Conservation (phyloP, 2,329 filamentous ascomycete species). For the Drechslerella coelobrocha region DNA sequence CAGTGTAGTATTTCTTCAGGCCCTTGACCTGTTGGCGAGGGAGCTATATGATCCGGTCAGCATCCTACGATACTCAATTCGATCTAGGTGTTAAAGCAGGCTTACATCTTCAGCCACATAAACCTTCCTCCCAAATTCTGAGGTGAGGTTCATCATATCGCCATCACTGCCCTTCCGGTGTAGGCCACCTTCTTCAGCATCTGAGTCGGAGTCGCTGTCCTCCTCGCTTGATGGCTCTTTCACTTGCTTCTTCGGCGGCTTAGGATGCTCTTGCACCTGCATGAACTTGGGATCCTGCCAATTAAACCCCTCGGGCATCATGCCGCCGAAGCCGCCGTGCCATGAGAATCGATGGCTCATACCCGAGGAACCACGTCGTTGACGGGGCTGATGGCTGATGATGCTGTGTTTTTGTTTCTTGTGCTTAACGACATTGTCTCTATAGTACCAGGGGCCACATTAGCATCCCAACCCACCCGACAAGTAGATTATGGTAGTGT, state of each 20-base stretch:
- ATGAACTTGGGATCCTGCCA: constrained; percentile 45
- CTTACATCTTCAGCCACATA: constrained; percentile 50
- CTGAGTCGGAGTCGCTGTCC: constrained; percentile 33
- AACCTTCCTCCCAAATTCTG: constrained; percentile 47
- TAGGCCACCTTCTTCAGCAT: not conserved
- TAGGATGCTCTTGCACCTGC: constrained; percentile 41
- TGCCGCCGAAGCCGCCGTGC: constrained; percentile 35
- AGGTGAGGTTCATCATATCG: constrained; percentile 48
- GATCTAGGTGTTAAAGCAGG: not conserved
- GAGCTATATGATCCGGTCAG: constrained; percentile 21
- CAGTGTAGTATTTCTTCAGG: constrained; percentile 49
- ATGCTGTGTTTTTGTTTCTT: constrained; percentile 54
- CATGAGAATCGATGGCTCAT: constrained; percentile 48
- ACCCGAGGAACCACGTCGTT: constrained; percentile 33
- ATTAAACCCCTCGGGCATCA: constrained; percentile 42
- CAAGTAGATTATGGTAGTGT: too few species aligned
- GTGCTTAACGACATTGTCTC: constrained; percentile 55
- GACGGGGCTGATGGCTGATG: constrained; percentile 45
- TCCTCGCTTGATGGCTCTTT: constrained; percentile 35
- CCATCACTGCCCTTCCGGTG: constrained; percentile 41
- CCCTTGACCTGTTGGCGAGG: constrained; percentile 47
- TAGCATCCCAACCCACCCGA: too few species aligned
- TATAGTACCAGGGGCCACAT: constrained; percentile 16
- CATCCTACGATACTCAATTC: too few species aligned
- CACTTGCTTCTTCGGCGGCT: constrained; percentile 36